A percentile compares a stretch with the other conserved stretches of the same genome.
Evolutionary conservation across 495 filamentous ascomycete species (phyloP).

Genomic region (Trichoderma gamsii): DNA sequence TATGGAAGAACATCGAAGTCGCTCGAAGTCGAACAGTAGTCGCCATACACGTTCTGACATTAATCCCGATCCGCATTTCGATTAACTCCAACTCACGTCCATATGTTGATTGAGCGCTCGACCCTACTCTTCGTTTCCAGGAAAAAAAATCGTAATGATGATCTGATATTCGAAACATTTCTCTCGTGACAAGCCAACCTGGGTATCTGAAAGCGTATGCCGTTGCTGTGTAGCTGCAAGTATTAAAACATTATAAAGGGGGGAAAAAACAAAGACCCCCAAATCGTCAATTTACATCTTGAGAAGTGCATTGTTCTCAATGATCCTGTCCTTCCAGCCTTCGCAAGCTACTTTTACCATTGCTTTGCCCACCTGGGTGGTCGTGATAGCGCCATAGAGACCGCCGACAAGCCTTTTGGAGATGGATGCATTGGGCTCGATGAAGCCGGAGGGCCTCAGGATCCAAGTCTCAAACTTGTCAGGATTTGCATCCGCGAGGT

Average conservation of each 20-base stretch:
- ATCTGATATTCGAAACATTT: not conserved
- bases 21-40: not conserved
- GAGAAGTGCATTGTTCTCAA: conserved; percentile 28
- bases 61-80: not conserved
- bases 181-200: conserved; percentile 1
- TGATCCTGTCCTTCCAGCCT: conserved; percentile 30
- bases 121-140: not conserved
- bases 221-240: not conserved
- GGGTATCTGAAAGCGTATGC: conserved; percentile 10
- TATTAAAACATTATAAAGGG: not conserved
- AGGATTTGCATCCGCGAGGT: conserved; percentile 27
- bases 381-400: conserved; percentile 24
- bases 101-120: not conserved
- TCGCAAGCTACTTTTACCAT: conserved; percentile 37
- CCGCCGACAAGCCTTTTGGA: conserved; percentile 25
- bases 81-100: not conserved
- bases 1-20: not conserved
- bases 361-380: conserved; percentile 35
- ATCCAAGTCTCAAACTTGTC: conserved; percentile 28
- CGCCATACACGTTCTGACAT: not conserved
- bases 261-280: not conserved
- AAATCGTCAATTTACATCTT: conserved; percentile 21
- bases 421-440: conserved; percentile 30
- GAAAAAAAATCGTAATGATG: not conserved
- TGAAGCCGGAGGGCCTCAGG: conserved; percentile 30